Evolutionary conservation across 805 yeast species (phyloP), one percentile per base, ranked within the genome.

Genomic region (Grigorovia humatica): DNA sequence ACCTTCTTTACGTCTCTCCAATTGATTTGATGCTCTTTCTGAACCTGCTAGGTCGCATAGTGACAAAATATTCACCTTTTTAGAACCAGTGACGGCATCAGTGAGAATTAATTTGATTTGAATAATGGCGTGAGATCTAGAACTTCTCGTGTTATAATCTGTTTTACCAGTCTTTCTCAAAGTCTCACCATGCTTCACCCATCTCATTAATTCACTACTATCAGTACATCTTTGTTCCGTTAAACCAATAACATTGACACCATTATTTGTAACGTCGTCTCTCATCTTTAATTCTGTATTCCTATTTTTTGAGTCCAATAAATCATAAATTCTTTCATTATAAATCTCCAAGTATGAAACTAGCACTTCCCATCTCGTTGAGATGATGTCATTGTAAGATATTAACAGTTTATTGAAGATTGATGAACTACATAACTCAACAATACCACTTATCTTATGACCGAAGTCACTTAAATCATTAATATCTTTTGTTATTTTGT

Each of bases 41-140:
- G 96, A 85, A 30, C 99, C 99, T 0, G 99, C 99, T 61, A 91
- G 76, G 69, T 91, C 99, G 71, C 98, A 91, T 51, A 91, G 74
- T 38, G 91, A 87, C 35, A 91, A 77, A 0, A 88, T 81, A 40
- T 89, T 77, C 42, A 72, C 67, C 15, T 68, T 70, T 35, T 65
- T 65, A n/a, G 56, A 53, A 5, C 74, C 75, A 12, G 72, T 67
- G 0, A 61, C 55, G 12, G 70, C 51, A 63, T 77, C 78, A 1
- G 74, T 70, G 4, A 72, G 65, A 2, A 71, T 71, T 17, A 91
- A 63, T 52, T 81, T 73, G 19, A 93, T 74, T 64, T 86, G 82
- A 8, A 91, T 80, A 20, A 91, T 83, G 0, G 97, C 95, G 66
- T 91, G 99, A 1, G 96, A 87, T 57, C 99, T 77, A 0, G 96